Evolutionary conservation across 106 monocot genomes (phyloP).

Genomic region (Chionographis japonica): DNA sequence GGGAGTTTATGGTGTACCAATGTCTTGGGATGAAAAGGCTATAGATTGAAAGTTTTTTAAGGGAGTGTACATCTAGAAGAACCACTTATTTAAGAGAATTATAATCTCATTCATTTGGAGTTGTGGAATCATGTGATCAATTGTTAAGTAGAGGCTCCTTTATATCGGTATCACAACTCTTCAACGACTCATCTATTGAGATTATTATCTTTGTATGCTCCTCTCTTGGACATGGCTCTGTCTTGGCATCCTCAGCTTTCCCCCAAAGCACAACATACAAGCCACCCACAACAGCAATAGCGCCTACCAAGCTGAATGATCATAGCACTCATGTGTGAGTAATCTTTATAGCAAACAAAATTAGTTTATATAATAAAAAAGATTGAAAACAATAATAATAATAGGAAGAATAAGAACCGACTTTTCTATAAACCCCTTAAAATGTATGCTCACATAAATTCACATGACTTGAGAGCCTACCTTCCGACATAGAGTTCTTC

Average conservation of each 20-base stretch:
- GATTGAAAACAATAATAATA: too few relatives aligned
- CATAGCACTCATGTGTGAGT: background rate
- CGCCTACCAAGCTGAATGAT: conserved; percentile 15
- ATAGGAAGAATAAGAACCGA: too few relatives aligned
- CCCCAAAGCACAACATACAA: conserved; percentile 35
- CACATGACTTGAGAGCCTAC: background rate
- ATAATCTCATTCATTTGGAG: too few relatives aligned
- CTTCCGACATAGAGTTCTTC: conserved; percentile 13
- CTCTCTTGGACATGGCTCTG: background rate
- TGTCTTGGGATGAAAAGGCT: too few relatives aligned
- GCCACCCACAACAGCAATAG: conserved; percentile 12
- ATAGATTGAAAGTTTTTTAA: too few relatives aligned
- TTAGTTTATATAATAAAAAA: background rate
- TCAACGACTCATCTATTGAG: background rate
- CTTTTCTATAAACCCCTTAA: too few relatives aligned
- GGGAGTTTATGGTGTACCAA: too few relatives aligned
- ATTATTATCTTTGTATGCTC: background rate
- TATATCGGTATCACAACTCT: background rate
- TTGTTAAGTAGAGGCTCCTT: conserved; percentile 1
- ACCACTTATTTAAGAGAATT: too few relatives aligned
- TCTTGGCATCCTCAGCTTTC: conserved; percentile 12
- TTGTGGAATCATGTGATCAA: too few relatives aligned
- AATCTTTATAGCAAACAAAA: too few relatives aligned
- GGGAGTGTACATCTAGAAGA: too few relatives aligned
- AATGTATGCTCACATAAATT: too few relatives aligned